phyloP scores from a whole-genome alignment of 352 stramenopile genomes.

The Phytophthora chlamydospora region DNA sequence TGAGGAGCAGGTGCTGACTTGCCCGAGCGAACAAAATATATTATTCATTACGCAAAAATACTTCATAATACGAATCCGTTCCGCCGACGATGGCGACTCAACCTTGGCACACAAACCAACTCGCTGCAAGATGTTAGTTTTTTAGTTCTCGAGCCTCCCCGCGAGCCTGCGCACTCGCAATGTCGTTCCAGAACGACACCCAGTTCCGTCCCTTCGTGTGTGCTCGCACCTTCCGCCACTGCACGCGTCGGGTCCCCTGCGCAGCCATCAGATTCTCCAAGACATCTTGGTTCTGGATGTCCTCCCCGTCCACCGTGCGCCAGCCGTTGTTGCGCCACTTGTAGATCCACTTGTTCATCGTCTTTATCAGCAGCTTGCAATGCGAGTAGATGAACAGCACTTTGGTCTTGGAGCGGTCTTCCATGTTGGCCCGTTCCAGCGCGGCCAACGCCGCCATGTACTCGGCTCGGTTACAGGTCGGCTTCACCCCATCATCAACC shows the following conservation, averaged over 20 bases:
- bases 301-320: constrained; percentile 10
- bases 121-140: neutral
- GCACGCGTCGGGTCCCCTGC: constrained; percentile 15
- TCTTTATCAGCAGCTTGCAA: constrained; percentile 19
- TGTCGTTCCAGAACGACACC: constrained; percentile 21
- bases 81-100: neutral
- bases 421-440: constrained; percentile 20
- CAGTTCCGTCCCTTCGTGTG: constrained; percentile 13
- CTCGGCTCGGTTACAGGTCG: constrained; percentile 27
- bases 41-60: too few species aligned
- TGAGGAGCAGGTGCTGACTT: too few species aligned
- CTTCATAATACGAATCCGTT: neutral
- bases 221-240: constrained; percentile 19
- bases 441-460: constrained; percentile 22
- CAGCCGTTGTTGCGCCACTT: constrained; percentile 28
- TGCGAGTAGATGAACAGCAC: constrained; percentile 31
- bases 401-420: constrained; percentile 8
- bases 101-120: neutral
- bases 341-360: constrained; percentile 30
- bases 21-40: too few species aligned
- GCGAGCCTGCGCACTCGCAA: constrained; percentile 14
- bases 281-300: constrained; percentile 26
- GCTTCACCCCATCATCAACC: constrained; percentile 23
- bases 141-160: neutral
- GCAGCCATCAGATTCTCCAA: constrained; percentile 16